Base-by-base conservation (phyloP, 139 green algal species). In the Picochlorum costavermella region DNA sequence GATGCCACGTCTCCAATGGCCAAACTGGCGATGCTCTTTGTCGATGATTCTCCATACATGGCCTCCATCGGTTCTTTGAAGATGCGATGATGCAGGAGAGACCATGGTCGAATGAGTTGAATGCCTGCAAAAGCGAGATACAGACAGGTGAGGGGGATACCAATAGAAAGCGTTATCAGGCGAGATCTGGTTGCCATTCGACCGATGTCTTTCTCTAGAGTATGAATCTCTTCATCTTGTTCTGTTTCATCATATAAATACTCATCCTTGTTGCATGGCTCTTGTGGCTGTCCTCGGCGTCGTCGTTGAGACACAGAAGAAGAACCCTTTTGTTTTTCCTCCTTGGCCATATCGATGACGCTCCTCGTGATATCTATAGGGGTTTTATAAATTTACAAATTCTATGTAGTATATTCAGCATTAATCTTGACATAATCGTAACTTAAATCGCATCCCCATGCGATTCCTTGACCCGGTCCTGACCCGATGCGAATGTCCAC, bases 381-480 rank as follows among this genome's bases (percentile, higher is more conserved):
- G 5, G 9, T 40, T 40, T 40, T 40, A 40, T 40, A 40, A 23
- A 53, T 53, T 53, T 53, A 23, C 46, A 53, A 26, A 26, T 6
- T 83, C 20, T 61, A 90, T 10, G 86, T 92, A 9, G 85, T 91
- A 72, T 92, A 93, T 72, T 92, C 83, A 0, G 89, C 89, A 67
- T 96, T 96, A 71, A 96, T 96, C 70, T 92, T 95, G n/a, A 97
- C 86, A 61, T 93, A 93, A 29, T 93, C 86, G 51, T 93, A 93
- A 13, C 71, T 86, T 4, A 94, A 71, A 71, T 94, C 86, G 67
- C 86, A 94, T 28, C 88, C 88, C 89, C 84, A 93, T 5, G 82
- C 88, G 61, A 78, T 85, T 67, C 84, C 87, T 5, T 50, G 68
- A 29, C 85, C 85, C 2, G 70, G 49, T 2, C 83, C 86, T 29